Conservation (phyloP, 2,329 filamentous ascomycete species). For the Didymellaceae sp. region DNA sequence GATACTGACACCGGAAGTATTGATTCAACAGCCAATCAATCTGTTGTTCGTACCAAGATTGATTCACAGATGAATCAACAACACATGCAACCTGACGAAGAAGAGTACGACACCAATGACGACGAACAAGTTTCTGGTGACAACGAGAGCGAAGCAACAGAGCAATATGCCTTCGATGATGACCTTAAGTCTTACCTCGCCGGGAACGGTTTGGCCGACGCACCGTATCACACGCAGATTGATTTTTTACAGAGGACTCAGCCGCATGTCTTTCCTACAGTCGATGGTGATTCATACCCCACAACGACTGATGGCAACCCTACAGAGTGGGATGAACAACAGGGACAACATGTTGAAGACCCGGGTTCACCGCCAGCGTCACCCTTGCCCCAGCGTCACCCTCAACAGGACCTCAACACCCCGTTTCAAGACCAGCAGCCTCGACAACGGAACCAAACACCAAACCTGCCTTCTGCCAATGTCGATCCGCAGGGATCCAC, state of each 20-base stretch:
- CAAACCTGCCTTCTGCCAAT: neutral
- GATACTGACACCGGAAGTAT: conserved; percentile 50
- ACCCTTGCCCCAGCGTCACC: conserved; percentile 18
- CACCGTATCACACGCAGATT: conserved; percentile 4
- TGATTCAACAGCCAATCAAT: conserved; percentile 41
- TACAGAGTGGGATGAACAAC: conserved; percentile 21
- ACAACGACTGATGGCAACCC: conserved; percentile 45
- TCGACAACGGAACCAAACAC: conserved; percentile 3
- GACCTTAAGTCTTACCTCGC: neutral
- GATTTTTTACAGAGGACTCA: conserved; percentile 5
- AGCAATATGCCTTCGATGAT: conserved; percentile 1
- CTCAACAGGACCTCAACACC: conserved; percentile 11
- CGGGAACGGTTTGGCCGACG: neutral
- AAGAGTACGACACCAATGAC: conserved; percentile 15
- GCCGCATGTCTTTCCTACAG: conserved; percentile 8
- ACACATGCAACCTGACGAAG: conserved; percentile 16
- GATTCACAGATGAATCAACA: conserved; percentile 17
- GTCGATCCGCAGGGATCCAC: conserved; percentile 2
- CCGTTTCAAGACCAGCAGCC: conserved; percentile 10
- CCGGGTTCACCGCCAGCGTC: conserved; percentile 3
- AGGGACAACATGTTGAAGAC: conserved; percentile 18
- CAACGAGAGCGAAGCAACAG: conserved; percentile 5
- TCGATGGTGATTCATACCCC: conserved; percentile 47
- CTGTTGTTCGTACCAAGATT: conserved; percentile 27
- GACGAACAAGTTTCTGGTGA: conserved; percentile 21